These are phyloP conservation scores for Coemansia sp. DNA, from an alignment of 192 early-diverging fungal genomes.

Conservation along the genomic window DNA sequence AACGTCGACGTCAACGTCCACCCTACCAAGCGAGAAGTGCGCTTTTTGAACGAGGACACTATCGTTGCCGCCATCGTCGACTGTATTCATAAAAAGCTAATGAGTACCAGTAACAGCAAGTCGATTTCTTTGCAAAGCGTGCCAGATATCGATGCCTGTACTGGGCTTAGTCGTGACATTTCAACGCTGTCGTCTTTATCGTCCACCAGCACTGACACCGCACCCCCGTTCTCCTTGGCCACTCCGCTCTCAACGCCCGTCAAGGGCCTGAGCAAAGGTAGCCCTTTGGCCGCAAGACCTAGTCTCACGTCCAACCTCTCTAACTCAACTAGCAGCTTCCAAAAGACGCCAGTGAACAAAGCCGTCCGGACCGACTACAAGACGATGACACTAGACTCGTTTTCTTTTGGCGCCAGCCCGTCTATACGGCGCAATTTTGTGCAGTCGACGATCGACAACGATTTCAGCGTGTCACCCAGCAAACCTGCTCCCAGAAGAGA, in stretches of 20 bases:
- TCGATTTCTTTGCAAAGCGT: slow-evolving; percentile 71
- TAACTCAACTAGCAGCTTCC: slow-evolving; percentile 4
- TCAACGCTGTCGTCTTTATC: slow-evolving; percentile 13
- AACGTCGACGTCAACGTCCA: slow-evolving; percentile 99
- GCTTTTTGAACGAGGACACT: slow-evolving; percentile 90
- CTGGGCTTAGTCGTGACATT: neutral
- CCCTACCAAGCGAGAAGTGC: slow-evolving; percentile 94
- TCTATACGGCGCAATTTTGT: slow-evolving; percentile 36
- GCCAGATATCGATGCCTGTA: slow-evolving; percentile 12
- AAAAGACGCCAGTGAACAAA: slow-evolving; percentile 68
- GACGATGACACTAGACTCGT: slow-evolving; percentile 74
- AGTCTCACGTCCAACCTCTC: neutral
- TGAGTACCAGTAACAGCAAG: slow-evolving; percentile 72
- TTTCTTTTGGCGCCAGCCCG: slow-evolving; percentile 42
- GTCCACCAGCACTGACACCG: slow-evolving; percentile 2
- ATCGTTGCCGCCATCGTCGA: slow-evolving; percentile 75
- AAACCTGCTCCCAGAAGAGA: slow-evolving; percentile 11
- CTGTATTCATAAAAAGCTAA: slow-evolving; percentile 69
- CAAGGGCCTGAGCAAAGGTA: neutral
- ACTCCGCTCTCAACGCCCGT: slow-evolving; percentile 8
- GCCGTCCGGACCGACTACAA: slow-evolving; percentile 89
- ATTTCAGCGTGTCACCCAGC: slow-evolving; percentile 33
- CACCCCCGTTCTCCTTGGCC: neutral
- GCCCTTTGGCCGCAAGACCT: neutral
- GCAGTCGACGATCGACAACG: slow-evolving; percentile 39